Evolutionary conservation across 1,284 basidiomycete genomes (phyloP).

Genomic region (Wolfiporia cocos): DNA sequence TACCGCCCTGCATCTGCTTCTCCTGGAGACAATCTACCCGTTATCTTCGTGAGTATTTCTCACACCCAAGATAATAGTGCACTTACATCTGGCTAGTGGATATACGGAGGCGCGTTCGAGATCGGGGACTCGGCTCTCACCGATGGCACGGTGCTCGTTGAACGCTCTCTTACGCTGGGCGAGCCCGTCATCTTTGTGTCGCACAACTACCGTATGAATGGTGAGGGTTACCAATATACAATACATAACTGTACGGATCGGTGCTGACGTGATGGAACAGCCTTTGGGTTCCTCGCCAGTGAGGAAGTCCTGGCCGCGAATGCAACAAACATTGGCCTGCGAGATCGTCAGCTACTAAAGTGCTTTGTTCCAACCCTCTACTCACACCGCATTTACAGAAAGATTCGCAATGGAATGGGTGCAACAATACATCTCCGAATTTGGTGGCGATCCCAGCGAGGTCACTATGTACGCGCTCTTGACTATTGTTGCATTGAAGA

Average conservation of each 20-base stretch:
- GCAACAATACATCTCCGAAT: constrained; percentile 53
- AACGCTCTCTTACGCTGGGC: constrained; percentile 28
- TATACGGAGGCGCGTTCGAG: constrained; percentile 19
- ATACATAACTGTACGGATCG: background rate
- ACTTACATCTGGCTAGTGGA: constrained; percentile 14
- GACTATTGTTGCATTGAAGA: too few species aligned
- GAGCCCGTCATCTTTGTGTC: constrained; percentile 28
- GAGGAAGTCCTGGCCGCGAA: constrained; percentile 43
- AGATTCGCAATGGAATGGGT: constrained; percentile 28
- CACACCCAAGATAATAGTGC: too few species aligned
- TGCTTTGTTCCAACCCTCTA: too few species aligned
- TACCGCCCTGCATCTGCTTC: constrained; percentile 23
- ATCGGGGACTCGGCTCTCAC: constrained; percentile 15
- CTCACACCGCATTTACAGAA: constrained; percentile 6
- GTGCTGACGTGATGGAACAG: constrained; percentile 12
- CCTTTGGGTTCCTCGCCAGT: constrained; percentile 45
- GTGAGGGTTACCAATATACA: background rate
- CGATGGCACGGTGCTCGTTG: constrained; percentile 13
- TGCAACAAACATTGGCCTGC: constrained; percentile 47
- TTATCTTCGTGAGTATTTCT: constrained; percentile 36
- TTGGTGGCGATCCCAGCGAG: constrained; percentile 56
- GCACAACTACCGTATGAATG: constrained; percentile 27
- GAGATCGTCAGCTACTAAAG: constrained; percentile 37
- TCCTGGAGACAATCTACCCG: constrained; percentile 28
- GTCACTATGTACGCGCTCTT: constrained; percentile 43